Percentiles rank a stretch among this genome's conserved stretches.
Evolutionary conservation across 163 green algal genomes (phyloP).

Genomic region (Volvox carteri): DNA sequence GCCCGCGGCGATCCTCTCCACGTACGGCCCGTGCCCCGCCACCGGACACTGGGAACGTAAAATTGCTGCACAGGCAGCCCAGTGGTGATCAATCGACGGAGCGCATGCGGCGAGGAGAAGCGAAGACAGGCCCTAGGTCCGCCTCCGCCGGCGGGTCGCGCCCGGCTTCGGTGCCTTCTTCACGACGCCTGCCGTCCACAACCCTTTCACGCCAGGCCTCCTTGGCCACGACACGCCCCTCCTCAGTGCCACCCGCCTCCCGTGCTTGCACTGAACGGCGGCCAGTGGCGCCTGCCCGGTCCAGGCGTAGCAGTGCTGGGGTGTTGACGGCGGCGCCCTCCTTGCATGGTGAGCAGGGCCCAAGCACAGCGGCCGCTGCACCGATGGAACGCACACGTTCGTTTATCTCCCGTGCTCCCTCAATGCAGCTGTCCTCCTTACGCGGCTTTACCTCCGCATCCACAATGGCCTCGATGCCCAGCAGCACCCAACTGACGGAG

Average conservation of each 20-base stretch:
- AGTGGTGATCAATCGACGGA: neutral
- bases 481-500: constrained; percentile 21
- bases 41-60: neutral
- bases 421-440: neutral
- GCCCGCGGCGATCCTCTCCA: neutral
- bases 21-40: neutral
- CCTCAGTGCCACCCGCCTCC: neutral
- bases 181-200: neutral
- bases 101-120: neutral
- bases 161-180: neutral
- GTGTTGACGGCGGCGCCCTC: neutral
- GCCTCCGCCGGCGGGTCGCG: neutral
- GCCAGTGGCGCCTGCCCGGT: neutral
- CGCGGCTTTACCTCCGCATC: neutral
- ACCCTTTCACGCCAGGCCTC: neutral
- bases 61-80: neutral
- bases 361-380: neutral
- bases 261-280: neutral
- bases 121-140: neutral
- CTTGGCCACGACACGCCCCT: neutral
- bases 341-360: neutral
- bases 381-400: neutral
- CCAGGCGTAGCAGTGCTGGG: neutral
- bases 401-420: neutral
- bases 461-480: neutral